Base-by-base conservation (phyloP, 306 rosid genomes). In the Carpinus fangiana region DNA sequence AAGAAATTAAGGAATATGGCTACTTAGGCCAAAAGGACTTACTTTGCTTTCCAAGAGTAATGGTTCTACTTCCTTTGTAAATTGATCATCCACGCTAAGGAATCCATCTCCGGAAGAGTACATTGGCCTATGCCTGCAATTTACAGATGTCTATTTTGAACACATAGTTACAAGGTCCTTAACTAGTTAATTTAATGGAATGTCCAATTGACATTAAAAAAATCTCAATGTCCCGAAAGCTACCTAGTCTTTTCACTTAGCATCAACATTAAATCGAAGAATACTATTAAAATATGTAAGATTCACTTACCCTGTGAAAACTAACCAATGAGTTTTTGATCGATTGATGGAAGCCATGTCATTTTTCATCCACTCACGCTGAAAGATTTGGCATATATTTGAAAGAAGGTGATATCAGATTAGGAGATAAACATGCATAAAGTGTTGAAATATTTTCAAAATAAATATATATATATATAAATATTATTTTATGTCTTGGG, bases 341-440 rank as follows among this genome's bases (percentile, higher is more conserved):
- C 98, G 57, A 81, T 92, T 83, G 76, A 94, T 90, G 1, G 95
- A 90, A 72, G 93, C 87, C 96, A 94, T 78, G 82, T 94, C 97
- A 74, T 84, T 77, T n/a, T 73, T 73, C 86, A 94, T 90, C 98
- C 97, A n/a, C n/a, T n/a, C n/a, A n/a, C n/a, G n/a, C 98, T 94
- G 86, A 61, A 69, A 75, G 20, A 68, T 20, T 73, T 61, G 26
- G 68, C 43, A 72, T 41, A 74, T 65, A 70, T 38, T 50, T 59
- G 55, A 50, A 74, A 76, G 23, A 62, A 48, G 57, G 46, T 64
- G 46, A 34, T 3, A 76, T 51, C 48, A 80, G 77, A 76, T 31
- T 31, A 4, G 2, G 18, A 34, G 31, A 34, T 31, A 64, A 64
- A 14, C 4, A 26, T 23, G 34, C 26, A 23, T 23, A 23, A 71